Evolutionary conservation across 228 moss, liverwort and hornwort genomes (phyloP), one percentile per base, ranked within the genome.

Genomic region (Sphagnum magellanicum): DNA sequence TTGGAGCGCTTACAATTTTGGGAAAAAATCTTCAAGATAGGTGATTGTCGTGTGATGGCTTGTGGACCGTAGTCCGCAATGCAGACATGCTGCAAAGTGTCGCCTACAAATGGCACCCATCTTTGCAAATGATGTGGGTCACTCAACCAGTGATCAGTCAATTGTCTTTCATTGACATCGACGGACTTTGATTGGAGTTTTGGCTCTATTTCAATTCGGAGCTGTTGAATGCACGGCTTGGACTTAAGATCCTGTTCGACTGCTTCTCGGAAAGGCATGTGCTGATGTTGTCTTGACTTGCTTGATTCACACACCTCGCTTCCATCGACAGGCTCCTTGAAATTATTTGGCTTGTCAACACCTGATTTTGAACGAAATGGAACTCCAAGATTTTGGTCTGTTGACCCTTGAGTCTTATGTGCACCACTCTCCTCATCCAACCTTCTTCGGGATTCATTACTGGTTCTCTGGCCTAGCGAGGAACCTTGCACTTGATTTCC

Each of bases 61-160:
- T 86, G 82, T 63, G 82, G 86, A 5, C 86, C 86, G 17, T 86
- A 86, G 73, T 86, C 86, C 67, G 82, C 82, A 51, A 86, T 76
- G 53, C 86, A 82, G 17, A 86, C 61, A 65, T 86, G 86, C 17
- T 80, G 67, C 59, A 86, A 32, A 52, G 78, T 80, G 6, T 58
- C 61, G 62, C 67, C 61, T 3, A 86, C 78, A 0, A 69, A 76
- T 12, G 75, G 78, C n/a, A 86, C 72, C 86, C 86, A 86, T 59
- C 73, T 72, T 65, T 7, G 52, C 67, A 86, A 16, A 63, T 82
- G 86, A 6, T 73, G 75, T 64, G 82, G 86, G 53, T 86, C 86
- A 46, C 82, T 86, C 61, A 86, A 67, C 86, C 86, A 86, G 13
- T 79, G 79, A 62, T 86, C 86, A 12, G 80, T 86, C 4, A 70